These are phyloP conservation scores for Aegilops speltoides DNA, from an alignment of 176 grass and related monocot genomes.

Conservation along the genomic window DNA sequence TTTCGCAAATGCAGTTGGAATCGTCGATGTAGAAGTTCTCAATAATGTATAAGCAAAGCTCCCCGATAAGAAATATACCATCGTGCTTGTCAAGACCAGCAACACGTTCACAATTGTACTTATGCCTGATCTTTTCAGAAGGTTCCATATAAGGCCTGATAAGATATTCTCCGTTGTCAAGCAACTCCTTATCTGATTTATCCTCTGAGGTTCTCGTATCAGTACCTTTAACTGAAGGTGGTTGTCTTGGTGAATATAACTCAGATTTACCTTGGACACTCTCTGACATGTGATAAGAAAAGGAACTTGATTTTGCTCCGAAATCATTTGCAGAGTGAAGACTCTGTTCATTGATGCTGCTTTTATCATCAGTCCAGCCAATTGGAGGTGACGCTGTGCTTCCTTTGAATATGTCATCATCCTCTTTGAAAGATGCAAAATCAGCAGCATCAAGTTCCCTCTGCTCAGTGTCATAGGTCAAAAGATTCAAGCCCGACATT, in stretches of 20 bases:
- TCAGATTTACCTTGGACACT: constrained; percentile 69
- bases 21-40: constrained; percentile 99
- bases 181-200: constrained; percentile 86
- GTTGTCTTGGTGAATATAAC: constrained; percentile 64
- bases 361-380: constrained; percentile 89
- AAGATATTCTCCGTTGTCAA: constrained; percentile 98
- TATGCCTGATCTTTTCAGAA: constrained; percentile 87
- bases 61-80: constrained; percentile 98
- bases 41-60: constrained; percentile 92
- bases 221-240: constrained; percentile 59
- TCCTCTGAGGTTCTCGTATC: constrained; percentile 76
- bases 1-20: constrained; percentile 93
- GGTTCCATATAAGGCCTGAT: constrained; percentile 96
- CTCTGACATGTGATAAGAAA: constrained; percentile 76
- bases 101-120: constrained; percentile 97
- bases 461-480: constrained; percentile 54
- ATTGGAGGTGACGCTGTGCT: constrained; percentile 54
- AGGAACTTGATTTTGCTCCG: constrained; percentile 82
- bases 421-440: constrained; percentile 63
- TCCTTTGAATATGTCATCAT: constrained; percentile 69
- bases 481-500: constrained; percentile 79
- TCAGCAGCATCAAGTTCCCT: constrained; percentile 62
- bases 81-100: constrained; percentile 93
- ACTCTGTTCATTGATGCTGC: constrained; percentile 86
- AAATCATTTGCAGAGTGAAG: constrained; percentile 89